Base-by-base conservation (phyloP, 148 eudicot genomes). In the Chenopodium album region DNA sequence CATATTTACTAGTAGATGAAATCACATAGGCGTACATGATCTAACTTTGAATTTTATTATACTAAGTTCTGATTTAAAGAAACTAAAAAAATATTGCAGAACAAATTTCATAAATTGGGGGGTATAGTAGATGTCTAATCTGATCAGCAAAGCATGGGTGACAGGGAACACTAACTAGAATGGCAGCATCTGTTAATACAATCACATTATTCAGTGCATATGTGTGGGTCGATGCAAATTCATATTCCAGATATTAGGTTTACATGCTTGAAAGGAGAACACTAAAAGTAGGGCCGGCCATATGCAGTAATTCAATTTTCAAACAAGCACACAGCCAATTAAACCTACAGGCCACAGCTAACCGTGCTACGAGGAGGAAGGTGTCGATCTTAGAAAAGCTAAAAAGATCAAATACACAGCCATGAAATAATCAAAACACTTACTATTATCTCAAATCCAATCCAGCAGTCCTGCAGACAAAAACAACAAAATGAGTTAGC, bases 371-470 rank as follows among this genome's bases (percentile, higher is more conserved):
- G 5, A 17, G 22, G 28, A 48, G 34, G 28, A 26, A 47, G 48
- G 11, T 73, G 16, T 7, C 6, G 7, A 73, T 26, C 13, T 37
- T 46, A 41, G 10, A 47, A 29, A 70, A 31, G 50, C 54, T 73
- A 67, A 31, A 64, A 14, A 26, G 63, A 62, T 4, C 34, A 2
- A 41, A 9, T 23, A 6, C 54, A 76, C 29, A 31, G 62, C 4
- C 37, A 52, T 8, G 74, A 20, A 29, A 10, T 19, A 81, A 74
- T 32, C 31, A 22, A 79, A 37, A 80, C 20, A 90, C 96, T 95
- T 87, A 95, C 97, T 93, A 93, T 93, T 92, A 90, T 91, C 98
- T 90, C 26, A 92, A 82, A 44, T 73, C 85, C 85, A 88, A 80
- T 41, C 83, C 78, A 63, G 86, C 71, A 26, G 89, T 75, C 92